Evolutionary conservation across 1,139 yeast genomes (phyloP).

Genomic region (Suhomyces taliae): DNA sequence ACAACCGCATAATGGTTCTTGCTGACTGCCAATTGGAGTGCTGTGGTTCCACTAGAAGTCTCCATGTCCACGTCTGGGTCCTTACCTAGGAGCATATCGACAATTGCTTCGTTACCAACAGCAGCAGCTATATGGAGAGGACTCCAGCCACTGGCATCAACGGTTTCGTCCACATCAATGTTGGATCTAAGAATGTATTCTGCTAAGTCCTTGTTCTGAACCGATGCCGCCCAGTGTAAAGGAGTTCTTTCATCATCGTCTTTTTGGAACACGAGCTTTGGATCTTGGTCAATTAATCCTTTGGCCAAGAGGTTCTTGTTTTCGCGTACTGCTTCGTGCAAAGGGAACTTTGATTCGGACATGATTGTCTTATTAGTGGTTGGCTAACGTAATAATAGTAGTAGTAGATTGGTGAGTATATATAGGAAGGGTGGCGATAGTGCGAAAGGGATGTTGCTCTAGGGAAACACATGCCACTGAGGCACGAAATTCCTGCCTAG

Average conservation of each 20-base stretch:
- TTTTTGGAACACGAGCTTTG: conserved; percentile 41
- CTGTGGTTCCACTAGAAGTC: conserved; percentile 71
- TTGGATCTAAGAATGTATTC: conserved; percentile 46
- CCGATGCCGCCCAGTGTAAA: conserved; percentile 86
- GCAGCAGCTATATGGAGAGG: conserved; percentile 82
- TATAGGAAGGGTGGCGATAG: neutral
- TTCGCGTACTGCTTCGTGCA: conserved; percentile 63
- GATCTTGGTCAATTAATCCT: conserved; percentile 47
- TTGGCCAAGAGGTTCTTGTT: conserved; percentile 52
- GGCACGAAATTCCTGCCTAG: no score
- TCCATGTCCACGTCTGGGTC: conserved; percentile 42
- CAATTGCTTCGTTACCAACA: conserved; percentile 59
- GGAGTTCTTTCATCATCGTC: conserved; percentile 84
- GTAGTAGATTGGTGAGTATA: neutral
- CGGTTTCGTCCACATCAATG: conserved; percentile 61
- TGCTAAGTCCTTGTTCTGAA: conserved; percentile 55
- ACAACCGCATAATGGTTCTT: conserved; percentile 61
- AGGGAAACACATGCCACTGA: no score
- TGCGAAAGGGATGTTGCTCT: no score
- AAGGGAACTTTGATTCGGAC: conserved; percentile 21
- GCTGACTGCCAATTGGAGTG: conserved; percentile 74
- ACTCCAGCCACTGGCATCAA: conserved; percentile 84
- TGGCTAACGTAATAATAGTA: neutral
- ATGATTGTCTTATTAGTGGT: neutral
- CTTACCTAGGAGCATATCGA: conserved; percentile 37